phyloP scores from a whole-genome alignment of 768 basidiomycete species.

The Auricularia auricula-judae region DNA sequence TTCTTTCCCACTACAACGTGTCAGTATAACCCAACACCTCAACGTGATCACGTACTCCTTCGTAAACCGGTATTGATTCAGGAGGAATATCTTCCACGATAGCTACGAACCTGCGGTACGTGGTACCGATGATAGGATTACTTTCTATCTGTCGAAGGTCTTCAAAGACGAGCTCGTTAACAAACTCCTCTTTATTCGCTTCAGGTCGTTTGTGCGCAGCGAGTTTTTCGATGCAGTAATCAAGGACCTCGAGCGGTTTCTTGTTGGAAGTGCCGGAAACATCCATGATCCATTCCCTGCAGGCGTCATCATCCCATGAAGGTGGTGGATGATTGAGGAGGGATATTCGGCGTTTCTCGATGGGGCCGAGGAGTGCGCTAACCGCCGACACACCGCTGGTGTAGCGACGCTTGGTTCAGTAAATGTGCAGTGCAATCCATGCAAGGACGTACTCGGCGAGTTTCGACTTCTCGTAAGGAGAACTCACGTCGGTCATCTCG shows the following conservation, averaged over 20 bases:
- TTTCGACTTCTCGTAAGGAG: neutral
- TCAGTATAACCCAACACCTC: neutral
- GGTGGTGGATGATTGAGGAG: neutral
- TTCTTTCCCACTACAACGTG: neutral
- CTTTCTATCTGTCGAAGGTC: conserved; percentile 3
- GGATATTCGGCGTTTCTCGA: neutral
- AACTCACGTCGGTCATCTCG: neutral
- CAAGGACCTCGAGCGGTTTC: neutral
- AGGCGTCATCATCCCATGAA: neutral
- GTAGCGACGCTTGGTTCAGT: neutral
- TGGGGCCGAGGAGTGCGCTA: neutral
- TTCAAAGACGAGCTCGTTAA: conserved; percentile 2
- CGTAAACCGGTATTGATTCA: neutral
- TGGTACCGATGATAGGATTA: neutral
- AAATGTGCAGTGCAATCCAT: neutral
- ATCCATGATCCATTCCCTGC: neutral
- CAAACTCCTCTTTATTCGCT: neutral
- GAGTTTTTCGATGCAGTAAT: neutral
- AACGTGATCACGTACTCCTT: neutral
- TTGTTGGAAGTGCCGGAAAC: neutral
- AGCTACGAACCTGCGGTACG: conserved; percentile 3
- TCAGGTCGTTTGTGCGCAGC: neutral
- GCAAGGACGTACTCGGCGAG: neutral
- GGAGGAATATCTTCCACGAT: neutral
- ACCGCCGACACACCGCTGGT: neutral